Conservation (phyloP, 306 rosid genomes). For the Inga oerstediana region DNA sequence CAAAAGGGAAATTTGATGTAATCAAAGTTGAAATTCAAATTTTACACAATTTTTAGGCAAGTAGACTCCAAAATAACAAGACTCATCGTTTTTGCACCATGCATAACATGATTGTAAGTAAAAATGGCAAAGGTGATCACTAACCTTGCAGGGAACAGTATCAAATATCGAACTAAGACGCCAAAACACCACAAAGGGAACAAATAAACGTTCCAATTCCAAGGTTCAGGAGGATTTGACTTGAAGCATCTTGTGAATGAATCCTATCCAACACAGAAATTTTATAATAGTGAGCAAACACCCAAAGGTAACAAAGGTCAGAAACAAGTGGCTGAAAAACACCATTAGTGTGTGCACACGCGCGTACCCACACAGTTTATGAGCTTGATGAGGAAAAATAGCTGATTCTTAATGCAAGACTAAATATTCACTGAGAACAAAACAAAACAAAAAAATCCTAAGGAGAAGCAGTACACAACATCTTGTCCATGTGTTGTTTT, state of each 20-base stretch:
- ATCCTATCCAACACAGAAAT: constrained; percentile 50
- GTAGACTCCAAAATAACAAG: not conserved
- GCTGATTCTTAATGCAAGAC: not conserved
- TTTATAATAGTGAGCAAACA: not conserved
- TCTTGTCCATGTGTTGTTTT: not conserved
- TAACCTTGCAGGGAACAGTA: constrained; percentile 75
- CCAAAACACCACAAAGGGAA: constrained; percentile 88
- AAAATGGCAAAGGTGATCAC: constrained; percentile 22
- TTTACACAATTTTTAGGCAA: not conserved
- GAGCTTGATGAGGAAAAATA: not conserved
- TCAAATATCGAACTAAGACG: constrained; percentile 66
- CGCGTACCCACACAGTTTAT: not conserved
- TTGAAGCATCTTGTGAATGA: constrained; percentile 90
- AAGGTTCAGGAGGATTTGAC: constrained; percentile 83
- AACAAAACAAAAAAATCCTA: not conserved
- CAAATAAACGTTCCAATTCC: constrained; percentile 89
- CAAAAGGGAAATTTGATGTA: not conserved
- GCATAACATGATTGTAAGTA: constrained; percentile 6
- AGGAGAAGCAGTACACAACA: not conserved
- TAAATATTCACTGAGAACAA: not conserved
- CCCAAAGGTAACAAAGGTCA: not conserved
- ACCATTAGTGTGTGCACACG: not conserved
- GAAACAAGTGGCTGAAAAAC: not conserved
- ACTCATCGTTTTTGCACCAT: not conserved
- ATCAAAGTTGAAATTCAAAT: not conserved